Evolutionary conservation across 179 eudicot genomes (phyloP).

Genomic region (Drosera spatulata): DNA sequence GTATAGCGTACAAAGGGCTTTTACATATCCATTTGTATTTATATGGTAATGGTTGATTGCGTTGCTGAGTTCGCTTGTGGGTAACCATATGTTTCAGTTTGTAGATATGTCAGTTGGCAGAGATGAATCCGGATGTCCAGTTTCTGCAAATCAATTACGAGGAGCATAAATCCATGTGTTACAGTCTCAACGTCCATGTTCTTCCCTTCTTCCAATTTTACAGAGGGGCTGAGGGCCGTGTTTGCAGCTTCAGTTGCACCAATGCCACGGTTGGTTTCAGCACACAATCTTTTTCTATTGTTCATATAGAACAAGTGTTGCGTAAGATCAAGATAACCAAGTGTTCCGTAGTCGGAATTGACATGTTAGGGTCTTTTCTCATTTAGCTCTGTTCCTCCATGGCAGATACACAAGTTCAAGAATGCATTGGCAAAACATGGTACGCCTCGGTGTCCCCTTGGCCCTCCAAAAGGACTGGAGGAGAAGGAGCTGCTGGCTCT

Average conservation of each 20-base stretch:
- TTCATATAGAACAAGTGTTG: too few relatives aligned
- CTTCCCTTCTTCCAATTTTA: constrained; percentile 85
- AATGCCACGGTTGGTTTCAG: constrained; percentile 68
- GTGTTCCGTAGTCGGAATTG: too few relatives aligned
- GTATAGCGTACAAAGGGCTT: too few relatives aligned
- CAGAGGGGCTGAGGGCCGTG: constrained; percentile 69
- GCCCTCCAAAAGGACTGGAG: constrained; percentile 62
- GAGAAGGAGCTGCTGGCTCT: constrained; percentile 68
- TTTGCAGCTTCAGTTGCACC: constrained; percentile 92
- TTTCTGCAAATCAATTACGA: constrained; percentile 69
- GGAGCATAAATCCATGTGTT: constrained; percentile 83
- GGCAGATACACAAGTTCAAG: constrained; percentile 75
- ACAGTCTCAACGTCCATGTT: constrained; percentile 65
- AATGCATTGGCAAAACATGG: constrained; percentile 60
- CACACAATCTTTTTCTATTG: not conserved
- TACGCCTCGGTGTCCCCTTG: constrained; percentile 46
- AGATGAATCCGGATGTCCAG: constrained; percentile 72
- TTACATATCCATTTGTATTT: too few relatives aligned
- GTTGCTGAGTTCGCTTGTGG: too few relatives aligned
- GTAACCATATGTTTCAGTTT: not conserved
- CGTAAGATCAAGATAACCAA: too few relatives aligned
- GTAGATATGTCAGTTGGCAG: constrained; percentile 78
- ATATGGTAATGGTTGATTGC: too few relatives aligned
- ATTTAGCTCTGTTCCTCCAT: not conserved
- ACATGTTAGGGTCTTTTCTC: too few relatives aligned